Conservation (phyloP, 2,329 filamentous ascomycete genomes). For the Domatiomyces globalis region DNA sequence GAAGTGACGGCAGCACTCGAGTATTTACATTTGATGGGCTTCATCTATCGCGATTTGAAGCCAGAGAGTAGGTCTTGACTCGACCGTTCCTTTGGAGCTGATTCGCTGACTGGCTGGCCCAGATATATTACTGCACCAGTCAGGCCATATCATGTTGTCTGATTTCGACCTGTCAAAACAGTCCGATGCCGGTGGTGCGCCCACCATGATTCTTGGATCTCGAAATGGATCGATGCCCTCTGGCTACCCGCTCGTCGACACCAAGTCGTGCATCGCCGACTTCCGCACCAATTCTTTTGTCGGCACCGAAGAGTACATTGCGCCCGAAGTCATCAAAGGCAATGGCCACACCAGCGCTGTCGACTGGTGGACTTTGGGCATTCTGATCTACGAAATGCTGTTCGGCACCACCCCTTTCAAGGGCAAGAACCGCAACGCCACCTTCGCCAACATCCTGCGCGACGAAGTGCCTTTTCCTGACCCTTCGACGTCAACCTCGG, state of each 20-base stretch:
- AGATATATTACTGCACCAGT: slow-evolving; percentile 97
- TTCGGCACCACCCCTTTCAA: slow-evolving; percentile 98
- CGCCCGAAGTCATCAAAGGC: slow-evolving; percentile 95
- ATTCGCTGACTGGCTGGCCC: slow-evolving; percentile 25
- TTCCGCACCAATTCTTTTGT: slow-evolving; percentile 98
- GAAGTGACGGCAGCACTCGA: slow-evolving; percentile 94
- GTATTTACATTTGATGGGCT: slow-evolving; percentile 96
- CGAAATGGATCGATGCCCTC: slow-evolving; percentile 76
- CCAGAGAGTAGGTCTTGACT: slow-evolving; percentile 64
- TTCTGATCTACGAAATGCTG: slow-evolving; percentile 96
- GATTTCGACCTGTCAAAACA: slow-evolving; percentile 98
- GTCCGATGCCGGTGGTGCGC: slow-evolving; percentile 86
- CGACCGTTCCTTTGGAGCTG: slow-evolving; percentile 1
- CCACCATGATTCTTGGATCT: slow-evolving; percentile 84
- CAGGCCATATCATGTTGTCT: slow-evolving; percentile 98
- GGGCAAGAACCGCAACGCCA: slow-evolving; percentile 95
- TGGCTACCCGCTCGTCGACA: slow-evolving; percentile 91
- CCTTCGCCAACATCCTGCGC: slow-evolving; percentile 89
- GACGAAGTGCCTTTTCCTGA: slow-evolving; percentile 96
- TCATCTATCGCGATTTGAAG: slow-evolving; percentile 96
- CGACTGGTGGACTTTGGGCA: slow-evolving; percentile 98
- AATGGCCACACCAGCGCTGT: slow-evolving; percentile 97
- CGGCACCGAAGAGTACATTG: slow-evolving; percentile 97
- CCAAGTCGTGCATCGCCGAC: slow-evolving; percentile 93
- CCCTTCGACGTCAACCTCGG: slow-evolving; percentile 64